Evolutionary conservation across 2,329 filamentous ascomycete genomes (phyloP), one percentile per base, ranked within the genome.

Genomic region (Herpotrichia juniperi): DNA sequence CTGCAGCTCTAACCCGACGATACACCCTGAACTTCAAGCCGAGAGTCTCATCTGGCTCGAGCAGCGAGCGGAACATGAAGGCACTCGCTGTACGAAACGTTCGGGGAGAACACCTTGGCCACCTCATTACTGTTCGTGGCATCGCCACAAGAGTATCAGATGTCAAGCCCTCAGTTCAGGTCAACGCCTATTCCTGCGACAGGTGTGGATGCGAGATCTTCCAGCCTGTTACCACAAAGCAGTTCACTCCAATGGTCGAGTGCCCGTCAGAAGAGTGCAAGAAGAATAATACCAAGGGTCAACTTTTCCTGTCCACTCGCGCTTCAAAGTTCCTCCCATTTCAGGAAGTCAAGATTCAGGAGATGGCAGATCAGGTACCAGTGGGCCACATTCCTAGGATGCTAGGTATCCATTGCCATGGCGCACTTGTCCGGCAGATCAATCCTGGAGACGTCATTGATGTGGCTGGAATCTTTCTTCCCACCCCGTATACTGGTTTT

Each of bases 401-500:
- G 51, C 79, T 99, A 57, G 97, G 93, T 0, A 80, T 99, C 19
- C 85, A 96, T 66, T 96, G 92, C 74, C 89, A 96, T 68, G 94
- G 94, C 54, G 90, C 86, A 54, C 82, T 96, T 11, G 91, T 93
- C 25, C 84, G 94, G 53, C 87, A 91, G 64, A 85, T 97, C 67
- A 97, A 91, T 71, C 94, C 94, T 2, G 94, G 94, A 58, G 94
- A 99, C 74, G 87, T 97, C 3, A 87, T 97, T 17, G 94, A 99
- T 71, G 86, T 97, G 62, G 91, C 91, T 4, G 94, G 94, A 58
- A 93, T 99, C 67, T 99, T 99, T 79, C 80, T 99, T 25, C 96
- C 94, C 1, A 97, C 93, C 0, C 94, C 94, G 0, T 99, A 99
- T 74, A 99, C 94, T n/a, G 94, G 94, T 37, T 99, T 99, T 83